Percentiles rank a stretch among this genome's conserved stretches.
These are phyloP conservation scores for Serendipita sp. DNA, from an alignment of 768 basidiomycete genomes.

Conservation along the genomic window DNA sequence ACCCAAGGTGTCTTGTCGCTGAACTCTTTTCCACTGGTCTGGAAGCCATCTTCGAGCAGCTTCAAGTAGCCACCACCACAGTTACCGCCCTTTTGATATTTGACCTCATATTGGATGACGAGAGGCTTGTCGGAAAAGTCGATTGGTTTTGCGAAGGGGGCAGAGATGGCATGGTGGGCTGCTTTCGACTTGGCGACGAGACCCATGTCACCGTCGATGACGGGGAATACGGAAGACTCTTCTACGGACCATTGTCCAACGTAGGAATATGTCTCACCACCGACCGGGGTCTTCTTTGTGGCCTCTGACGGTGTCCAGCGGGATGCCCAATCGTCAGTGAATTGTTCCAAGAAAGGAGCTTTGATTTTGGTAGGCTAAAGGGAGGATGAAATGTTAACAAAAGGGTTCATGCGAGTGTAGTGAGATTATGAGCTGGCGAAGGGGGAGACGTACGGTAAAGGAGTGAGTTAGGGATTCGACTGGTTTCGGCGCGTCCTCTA, in stretches of 20 bases:
- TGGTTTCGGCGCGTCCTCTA: neutral
- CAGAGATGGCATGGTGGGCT: slow-evolving; percentile 96
- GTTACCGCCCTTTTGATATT: slow-evolving; percentile 97
- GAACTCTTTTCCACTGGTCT: slow-evolving; percentile 84
- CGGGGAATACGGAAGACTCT: slow-evolving; percentile 51
- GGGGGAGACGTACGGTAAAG: neutral
- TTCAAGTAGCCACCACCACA: slow-evolving; percentile 99
- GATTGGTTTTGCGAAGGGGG: slow-evolving; percentile 62
- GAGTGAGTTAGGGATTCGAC: neutral
- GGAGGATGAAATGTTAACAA: slow-evolving; percentile 4
- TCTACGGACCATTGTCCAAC: slow-evolving; percentile 97
- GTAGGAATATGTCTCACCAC: slow-evolving; percentile 91
- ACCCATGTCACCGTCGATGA: slow-evolving; percentile 74
- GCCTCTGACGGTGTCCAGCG: slow-evolving; percentile 96
- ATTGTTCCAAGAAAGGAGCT: slow-evolving; percentile 92
- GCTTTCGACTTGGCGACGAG: slow-evolving; percentile 95
- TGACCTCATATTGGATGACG: slow-evolving; percentile 97
- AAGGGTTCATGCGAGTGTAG: neutral
- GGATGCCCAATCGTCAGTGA: slow-evolving; percentile 74
- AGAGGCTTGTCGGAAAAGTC: slow-evolving; percentile 73
- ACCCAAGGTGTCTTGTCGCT: slow-evolving; percentile 88
- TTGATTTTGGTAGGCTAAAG: slow-evolving; percentile 57
- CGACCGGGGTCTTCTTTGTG: slow-evolving; percentile 93
- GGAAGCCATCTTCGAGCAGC: slow-evolving; percentile 86
- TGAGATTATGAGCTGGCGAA: neutral